These are phyloP conservation scores for Inosperma sp. DNA, from an alignment of 768 basidiomycete species.

Conservation along the genomic window DNA sequence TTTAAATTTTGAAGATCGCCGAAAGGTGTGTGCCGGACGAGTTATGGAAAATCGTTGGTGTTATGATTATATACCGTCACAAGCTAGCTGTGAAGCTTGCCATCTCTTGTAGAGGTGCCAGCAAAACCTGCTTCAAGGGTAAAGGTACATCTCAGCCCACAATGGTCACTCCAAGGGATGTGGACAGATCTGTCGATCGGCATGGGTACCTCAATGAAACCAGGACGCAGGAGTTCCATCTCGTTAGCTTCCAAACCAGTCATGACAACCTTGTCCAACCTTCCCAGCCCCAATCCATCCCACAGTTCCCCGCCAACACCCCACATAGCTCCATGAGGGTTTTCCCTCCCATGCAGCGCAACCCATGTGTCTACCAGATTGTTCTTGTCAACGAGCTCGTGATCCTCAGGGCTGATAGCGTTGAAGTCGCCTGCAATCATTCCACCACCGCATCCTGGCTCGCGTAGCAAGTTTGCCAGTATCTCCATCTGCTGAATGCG, in stretches of 20 bases:
- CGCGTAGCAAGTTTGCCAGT: constrained; percentile 34
- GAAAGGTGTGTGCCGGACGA: no score
- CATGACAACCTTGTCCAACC: constrained; percentile 41
- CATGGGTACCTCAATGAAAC: constrained; percentile 28
- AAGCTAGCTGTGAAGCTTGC: no score
- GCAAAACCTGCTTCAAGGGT: constrained; percentile 12
- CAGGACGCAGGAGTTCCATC: constrained; percentile 35
- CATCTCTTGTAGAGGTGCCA: background rate
- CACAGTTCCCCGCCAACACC: constrained; percentile 27
- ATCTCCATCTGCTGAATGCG: constrained; percentile 32
- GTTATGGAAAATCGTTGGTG: no score
- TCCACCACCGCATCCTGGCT: constrained; percentile 37
- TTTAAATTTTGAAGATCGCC: no score
- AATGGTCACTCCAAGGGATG: constrained; percentile 36
- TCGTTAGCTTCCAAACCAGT: constrained; percentile 30
- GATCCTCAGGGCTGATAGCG: constrained; percentile 35
- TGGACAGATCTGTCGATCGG: constrained; percentile 20
- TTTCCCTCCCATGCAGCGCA: constrained; percentile 28
- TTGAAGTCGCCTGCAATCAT: constrained; percentile 49
- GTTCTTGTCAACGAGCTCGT: constrained; percentile 33
- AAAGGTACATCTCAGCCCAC: constrained; percentile 31
- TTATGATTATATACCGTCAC: no score
- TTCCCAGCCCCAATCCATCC: constrained; percentile 27
- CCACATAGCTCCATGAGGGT: constrained; percentile 35
- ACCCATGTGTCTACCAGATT: constrained; percentile 41